A percentile compares a stretch with the other conserved stretches of the same genome.
Evolutionary conservation across 495 filamentous ascomycete species (phyloP).

Genomic region (Halenospora varia): DNA sequence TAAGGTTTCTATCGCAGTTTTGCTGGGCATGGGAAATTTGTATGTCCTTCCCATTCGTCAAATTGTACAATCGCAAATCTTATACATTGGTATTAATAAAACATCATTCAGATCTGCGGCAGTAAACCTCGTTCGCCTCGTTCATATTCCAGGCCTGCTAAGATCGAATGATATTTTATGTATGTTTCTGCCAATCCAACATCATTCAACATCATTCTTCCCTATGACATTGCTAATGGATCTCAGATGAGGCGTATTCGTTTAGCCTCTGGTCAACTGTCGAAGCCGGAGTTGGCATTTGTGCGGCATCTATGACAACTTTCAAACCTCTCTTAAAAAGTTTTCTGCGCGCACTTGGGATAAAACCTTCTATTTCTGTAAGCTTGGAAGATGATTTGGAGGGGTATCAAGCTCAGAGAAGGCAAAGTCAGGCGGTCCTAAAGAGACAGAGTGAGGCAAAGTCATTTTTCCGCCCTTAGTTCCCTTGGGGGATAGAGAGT

Average conservation of each 20-base stretch:
- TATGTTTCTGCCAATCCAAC: slow-evolving; percentile 1
- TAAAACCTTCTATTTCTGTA: no score
- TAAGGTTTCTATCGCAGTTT: slow-evolving; percentile 26
- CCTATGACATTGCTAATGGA: slow-evolving; percentile 6
- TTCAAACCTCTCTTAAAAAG: slow-evolving; percentile 31
- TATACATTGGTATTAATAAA: no score
- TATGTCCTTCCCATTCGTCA: slow-evolving; percentile 12
- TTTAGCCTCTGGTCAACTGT: slow-evolving; percentile 31
- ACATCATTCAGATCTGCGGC: slow-evolving; percentile 3
- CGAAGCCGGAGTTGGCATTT: slow-evolving; percentile 34
- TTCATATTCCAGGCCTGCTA: slow-evolving; percentile 27
- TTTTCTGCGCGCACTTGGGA: background rate
- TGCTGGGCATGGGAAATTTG: slow-evolving; percentile 31
- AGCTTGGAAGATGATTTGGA: no score
- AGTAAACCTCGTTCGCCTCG: slow-evolving; percentile 34
- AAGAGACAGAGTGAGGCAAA: no score
- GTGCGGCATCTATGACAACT: slow-evolving; percentile 33
- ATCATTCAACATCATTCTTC: background rate
- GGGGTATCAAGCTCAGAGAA: no score
- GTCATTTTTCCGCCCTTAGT: no score
- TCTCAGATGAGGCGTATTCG: slow-evolving; percentile 28
- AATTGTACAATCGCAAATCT: no score
- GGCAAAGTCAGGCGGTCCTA: no score
- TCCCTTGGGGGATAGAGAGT: no score
- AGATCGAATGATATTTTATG: slow-evolving; percentile 28